Evolutionary conservation across 257 asterid genomes (phyloP).

Genomic region (Fraxinus excelsior): DNA sequence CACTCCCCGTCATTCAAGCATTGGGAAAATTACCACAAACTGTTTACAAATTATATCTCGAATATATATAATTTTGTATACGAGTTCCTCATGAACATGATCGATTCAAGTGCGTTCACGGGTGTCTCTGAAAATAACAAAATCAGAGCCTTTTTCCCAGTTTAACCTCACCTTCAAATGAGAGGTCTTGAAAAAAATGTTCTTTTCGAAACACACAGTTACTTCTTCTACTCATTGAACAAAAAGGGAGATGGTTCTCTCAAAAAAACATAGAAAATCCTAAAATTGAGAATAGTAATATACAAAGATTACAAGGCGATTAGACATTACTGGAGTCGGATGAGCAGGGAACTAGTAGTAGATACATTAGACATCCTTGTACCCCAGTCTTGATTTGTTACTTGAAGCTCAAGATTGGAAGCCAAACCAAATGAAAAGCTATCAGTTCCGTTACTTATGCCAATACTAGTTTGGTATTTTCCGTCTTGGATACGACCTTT

Average conservation of each 20-base stretch:
- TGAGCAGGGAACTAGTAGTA: background rate
- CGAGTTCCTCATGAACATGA: background rate
- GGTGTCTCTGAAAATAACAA: no score
- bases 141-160: no score
- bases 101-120: background rate
- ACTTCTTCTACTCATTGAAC: no score
- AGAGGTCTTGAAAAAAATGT: no score
- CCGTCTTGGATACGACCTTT: background rate
- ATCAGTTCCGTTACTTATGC: slow-evolving; percentile 34
- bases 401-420: slow-evolving; percentile 18
- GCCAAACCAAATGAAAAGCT: slow-evolving; percentile 23
- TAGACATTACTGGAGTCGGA: background rate
- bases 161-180: no score
- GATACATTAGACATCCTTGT: slow-evolving; percentile 20
- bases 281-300: background rate
- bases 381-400: slow-evolving; percentile 13
- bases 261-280: background rate
- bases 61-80: background rate
- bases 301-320: slow-evolving; percentile 27
- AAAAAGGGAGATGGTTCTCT: background rate
- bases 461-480: slow-evolving; percentile 27
- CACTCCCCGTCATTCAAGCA: background rate
- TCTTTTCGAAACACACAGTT: no score
- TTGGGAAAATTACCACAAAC: background rate
- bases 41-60: background rate